These are phyloP conservation scores for Nemania abortiva DNA, from an alignment of 2,329 filamentous ascomycete genomes.

Conservation along the genomic window DNA sequence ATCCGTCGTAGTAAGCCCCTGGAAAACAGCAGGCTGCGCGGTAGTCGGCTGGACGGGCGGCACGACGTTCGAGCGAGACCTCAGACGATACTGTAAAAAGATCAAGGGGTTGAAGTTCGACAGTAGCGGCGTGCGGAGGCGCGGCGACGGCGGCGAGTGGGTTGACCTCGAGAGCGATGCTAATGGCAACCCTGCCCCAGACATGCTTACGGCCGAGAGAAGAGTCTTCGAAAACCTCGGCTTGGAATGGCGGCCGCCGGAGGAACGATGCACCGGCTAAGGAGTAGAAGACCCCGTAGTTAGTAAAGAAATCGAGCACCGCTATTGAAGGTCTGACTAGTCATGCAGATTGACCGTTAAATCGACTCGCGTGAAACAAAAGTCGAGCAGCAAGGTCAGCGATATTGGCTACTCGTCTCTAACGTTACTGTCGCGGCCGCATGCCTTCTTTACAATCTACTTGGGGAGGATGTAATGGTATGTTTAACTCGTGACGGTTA, in stretches of 20 bases:
- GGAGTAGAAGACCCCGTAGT: background rate
- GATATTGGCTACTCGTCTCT: no score
- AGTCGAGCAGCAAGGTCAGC: background rate
- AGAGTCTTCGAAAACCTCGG: slow-evolving; percentile 83
- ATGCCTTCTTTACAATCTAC: no score
- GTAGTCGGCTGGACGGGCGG: slow-evolving; percentile 89
- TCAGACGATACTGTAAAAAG: slow-evolving; percentile 82
- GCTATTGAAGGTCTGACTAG: no score
- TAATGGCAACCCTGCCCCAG: slow-evolving; percentile 62
- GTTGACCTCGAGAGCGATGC: slow-evolving; percentile 73
- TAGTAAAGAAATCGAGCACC: no score
- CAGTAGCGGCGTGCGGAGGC: slow-evolving; percentile 83
- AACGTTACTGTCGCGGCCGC: no score
- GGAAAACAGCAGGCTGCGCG: slow-evolving; percentile 89
- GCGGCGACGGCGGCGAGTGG: slow-evolving; percentile 72
- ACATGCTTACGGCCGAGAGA: slow-evolving; percentile 80
- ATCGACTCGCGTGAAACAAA: background rate
- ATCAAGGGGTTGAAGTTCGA: slow-evolving; percentile 86
- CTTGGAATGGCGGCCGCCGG: slow-evolving; percentile 73
- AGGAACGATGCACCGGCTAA: slow-evolving; percentile 73
- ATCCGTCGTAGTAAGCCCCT: slow-evolving; percentile 71
- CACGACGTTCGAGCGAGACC: slow-evolving; percentile 89
- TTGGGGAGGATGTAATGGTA: no score
- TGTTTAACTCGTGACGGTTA: no score
- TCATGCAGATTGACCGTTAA: background rate